phyloP scores from a whole-genome alignment of 2,329 filamentous ascomycete species.

The Sclerotiophoma versabilis region DNA sequence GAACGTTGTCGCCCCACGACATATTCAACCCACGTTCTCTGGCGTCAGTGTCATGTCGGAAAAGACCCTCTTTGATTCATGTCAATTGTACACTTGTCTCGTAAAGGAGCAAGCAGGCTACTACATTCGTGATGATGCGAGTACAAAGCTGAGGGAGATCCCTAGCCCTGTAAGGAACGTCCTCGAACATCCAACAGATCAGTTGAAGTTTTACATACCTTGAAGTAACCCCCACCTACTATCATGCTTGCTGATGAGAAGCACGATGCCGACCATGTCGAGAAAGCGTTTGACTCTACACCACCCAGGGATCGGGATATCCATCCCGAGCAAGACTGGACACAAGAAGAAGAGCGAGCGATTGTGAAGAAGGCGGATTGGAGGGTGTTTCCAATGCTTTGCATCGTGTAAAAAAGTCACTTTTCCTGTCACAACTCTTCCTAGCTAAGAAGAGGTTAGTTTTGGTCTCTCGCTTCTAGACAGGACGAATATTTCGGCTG shows the following conservation, averaged over 20 bases:
- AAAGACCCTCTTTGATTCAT: not conserved
- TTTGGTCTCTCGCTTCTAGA: slow-evolving; percentile 39
- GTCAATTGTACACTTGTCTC: not conserved
- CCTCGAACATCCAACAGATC: not conserved
- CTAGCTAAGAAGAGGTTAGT: too few species aligned
- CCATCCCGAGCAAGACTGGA: slow-evolving; percentile 35
- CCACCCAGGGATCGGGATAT: not conserved
- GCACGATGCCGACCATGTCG: slow-evolving; percentile 18
- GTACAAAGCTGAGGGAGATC: slow-evolving; percentile 2
- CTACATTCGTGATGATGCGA: not conserved
- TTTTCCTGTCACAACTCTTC: too few species aligned
- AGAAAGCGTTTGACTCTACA: slow-evolving; percentile 17
- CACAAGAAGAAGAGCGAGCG: slow-evolving; percentile 38
- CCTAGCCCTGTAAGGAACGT: not conserved
- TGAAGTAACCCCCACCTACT: not conserved
- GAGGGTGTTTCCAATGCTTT: slow-evolving; percentile 45
- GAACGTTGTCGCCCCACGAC: not conserved
- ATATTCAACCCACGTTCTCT: not conserved
- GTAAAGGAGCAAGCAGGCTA: slow-evolving; percentile 1
- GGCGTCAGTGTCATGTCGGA: not conserved
- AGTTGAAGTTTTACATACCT: not conserved
- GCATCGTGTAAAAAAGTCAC: too few species aligned
- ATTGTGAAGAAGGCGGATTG: slow-evolving; percentile 42
- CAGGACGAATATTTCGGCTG: slow-evolving; percentile 32
- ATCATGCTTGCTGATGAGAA: slow-evolving; percentile 20